Base-by-base conservation (phyloP, 805 yeast genomes). In the Wickerhamiella cacticola region DNA sequence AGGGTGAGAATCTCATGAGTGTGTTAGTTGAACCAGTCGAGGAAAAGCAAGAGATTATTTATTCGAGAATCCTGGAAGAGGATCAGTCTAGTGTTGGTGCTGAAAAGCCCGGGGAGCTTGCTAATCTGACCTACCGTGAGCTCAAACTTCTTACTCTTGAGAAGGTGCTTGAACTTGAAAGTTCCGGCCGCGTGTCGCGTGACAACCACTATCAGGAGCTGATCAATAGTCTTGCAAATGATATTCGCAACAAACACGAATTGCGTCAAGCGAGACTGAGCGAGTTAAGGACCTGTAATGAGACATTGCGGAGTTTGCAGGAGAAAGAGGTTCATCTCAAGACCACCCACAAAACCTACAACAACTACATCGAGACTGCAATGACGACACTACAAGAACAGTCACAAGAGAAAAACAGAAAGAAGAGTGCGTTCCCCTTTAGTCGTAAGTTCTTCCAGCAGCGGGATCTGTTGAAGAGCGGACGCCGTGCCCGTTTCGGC, bases 201-300 rank as follows among this genome's bases (percentile, higher is more conserved):
- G 67, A 71, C 26, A 76, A 85, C 59, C 77, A 81, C 16, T 85
- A 79, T 62, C 97, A 92, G 60, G 78, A 75, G 19, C 59, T 92
- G 12, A 64, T 92, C 50, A 86, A 87, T 58, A 85, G 83, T 53
- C 80, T 92, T 52, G 94, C 96, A 0, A 65, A 72, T 47, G 96
- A 89, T 53, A 85, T 92, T 53, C 58, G 66, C 52, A 72, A 76
- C 48, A 77, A 77, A 50, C 69, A 70, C 46, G 72, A 73, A 52
- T 71, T 74, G 18, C 66, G 79, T 39, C 52, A 68, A n/a, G 63
- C 69, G 34, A 65, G 78, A 21, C 59, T 63, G 46, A 66, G 68
- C 33, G 80, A 76, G 52, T 59, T 77, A 48, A 61, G 64, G 18
- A 59, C 67, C 18, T 69, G 76, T 5, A 61, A 65, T 19, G 68